A percentile compares a stretch with the other conserved stretches of the same genome.
phyloP scores from a whole-genome alignment of 1,139 yeast genomes.

The Candida anutae region DNA sequence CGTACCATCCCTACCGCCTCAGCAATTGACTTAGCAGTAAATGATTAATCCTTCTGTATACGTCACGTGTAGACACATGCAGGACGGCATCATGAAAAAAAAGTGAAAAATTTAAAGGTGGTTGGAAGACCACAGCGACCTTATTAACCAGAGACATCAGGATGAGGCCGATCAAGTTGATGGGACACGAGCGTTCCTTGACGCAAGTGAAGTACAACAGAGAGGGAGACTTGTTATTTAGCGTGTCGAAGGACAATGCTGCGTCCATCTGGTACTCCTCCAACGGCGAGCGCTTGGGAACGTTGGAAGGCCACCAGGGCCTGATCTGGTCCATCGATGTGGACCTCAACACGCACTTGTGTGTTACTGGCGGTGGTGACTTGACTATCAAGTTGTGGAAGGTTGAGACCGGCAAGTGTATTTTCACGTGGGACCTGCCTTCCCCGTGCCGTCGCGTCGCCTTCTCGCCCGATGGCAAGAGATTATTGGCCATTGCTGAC shows the following conservation, averaged over 20 bases:
- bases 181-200: constrained; percentile 82
- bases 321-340: constrained; percentile 94
- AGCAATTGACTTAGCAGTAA: too few species aligned
- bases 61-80: too few species aligned
- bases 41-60: too few species aligned
- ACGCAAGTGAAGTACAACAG: constrained; percentile 90
- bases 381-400: constrained; percentile 81
- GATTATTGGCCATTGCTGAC: constrained; percentile 74
- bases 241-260: constrained; percentile 82
- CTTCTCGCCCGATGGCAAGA: constrained; percentile 66
- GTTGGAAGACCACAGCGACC: background rate
- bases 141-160: constrained; percentile 4
- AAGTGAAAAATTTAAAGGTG: constrained; percentile 8
- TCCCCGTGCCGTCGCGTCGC: constrained; percentile 91
- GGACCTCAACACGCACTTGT: constrained; percentile 56
- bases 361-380: constrained; percentile 91
- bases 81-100: constrained; percentile 1
- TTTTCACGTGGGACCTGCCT: constrained; percentile 66
- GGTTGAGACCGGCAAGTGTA: constrained; percentile 68
- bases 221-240: constrained; percentile 90
- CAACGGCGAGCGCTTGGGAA: constrained; percentile 95
- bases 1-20: too few species aligned
- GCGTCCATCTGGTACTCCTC: constrained; percentile 94
- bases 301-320: constrained; percentile 82
- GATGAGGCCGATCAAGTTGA: constrained; percentile 49